phyloP scores from a whole-genome alignment of 2,329 filamentous ascomycete species.

The Monosporascus sp. region DNA sequence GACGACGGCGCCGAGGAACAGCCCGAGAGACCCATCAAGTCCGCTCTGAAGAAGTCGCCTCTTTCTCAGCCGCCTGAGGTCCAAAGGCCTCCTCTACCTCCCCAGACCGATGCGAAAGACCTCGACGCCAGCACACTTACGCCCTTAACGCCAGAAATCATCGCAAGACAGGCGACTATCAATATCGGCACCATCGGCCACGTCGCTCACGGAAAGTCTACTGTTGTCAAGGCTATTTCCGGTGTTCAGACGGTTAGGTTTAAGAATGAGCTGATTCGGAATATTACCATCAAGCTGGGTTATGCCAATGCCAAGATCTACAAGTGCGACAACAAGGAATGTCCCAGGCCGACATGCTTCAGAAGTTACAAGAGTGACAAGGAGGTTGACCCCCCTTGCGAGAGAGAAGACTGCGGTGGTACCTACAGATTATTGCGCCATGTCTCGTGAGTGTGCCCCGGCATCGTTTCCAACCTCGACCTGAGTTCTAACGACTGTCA shows the following conservation, averaged over 20 bases:
- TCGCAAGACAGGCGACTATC: constrained; percentile 95
- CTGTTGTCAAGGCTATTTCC: constrained; percentile 97
- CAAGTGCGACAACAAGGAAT: constrained; percentile 90
- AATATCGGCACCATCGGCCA: constrained; percentile 99
- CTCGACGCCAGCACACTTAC: constrained; percentile 77
- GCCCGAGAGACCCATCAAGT: constrained; percentile 69
- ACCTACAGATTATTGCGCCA: constrained; percentile 86
- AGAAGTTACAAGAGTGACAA: constrained; percentile 98
- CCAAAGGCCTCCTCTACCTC: constrained; percentile 56
- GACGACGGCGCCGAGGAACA: constrained; percentile 53
- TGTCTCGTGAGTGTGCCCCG: constrained; percentile 66
- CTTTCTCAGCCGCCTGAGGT: constrained; percentile 54
- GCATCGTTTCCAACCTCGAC: not conserved
- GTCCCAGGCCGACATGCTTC: constrained; percentile 92
- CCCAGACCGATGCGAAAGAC: constrained; percentile 88
- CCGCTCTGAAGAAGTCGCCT: constrained; percentile 75
- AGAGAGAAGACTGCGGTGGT: constrained; percentile 84
- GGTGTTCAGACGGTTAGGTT: constrained; percentile 98
- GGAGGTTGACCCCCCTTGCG: constrained; percentile 93
- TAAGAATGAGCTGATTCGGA: constrained; percentile 99
- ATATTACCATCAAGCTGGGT: constrained; percentile 99
- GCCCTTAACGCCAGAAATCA: constrained; percentile 92
- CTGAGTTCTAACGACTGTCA: constrained; percentile 29
- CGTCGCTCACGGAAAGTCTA: constrained; percentile 98
- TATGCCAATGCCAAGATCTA: constrained; percentile 99